Evolutionary conservation across 192 early-diverging fungal species (phyloP).

Genomic region (Funneliformis geosporum): DNA sequence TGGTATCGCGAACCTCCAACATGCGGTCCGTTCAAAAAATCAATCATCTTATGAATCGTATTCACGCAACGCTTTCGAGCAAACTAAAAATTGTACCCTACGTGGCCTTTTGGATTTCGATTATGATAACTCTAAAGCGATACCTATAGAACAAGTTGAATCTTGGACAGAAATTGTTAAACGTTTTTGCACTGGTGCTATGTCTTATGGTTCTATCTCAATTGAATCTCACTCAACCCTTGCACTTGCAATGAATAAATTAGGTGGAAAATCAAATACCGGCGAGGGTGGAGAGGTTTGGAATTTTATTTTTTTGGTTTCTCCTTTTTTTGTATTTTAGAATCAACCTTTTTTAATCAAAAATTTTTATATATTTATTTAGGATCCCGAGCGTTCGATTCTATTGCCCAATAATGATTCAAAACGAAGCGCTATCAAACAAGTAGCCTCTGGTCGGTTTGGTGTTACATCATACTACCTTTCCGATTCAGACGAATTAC

Average conservation of each 20-base stretch:
- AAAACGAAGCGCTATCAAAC: conserved; percentile 95
- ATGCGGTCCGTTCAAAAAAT: conserved; percentile 94
- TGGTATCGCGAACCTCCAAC: conserved; percentile 87
- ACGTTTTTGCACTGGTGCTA: conserved; percentile 97
- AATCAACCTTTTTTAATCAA: not conserved
- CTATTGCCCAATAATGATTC: conserved; percentile 72
- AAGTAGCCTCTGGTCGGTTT: conserved; percentile 97
- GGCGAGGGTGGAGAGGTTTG: conserved; percentile 91
- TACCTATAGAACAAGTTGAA: conserved; percentile 95
- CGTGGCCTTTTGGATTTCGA: conserved; percentile 93
- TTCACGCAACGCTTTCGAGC: conserved; percentile 72
- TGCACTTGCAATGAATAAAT: conserved; percentile 91
- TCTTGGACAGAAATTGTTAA: conserved; percentile 95
- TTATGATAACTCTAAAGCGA: conserved; percentile 64
- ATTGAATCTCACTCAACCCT: conserved; percentile 90
- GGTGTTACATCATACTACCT: conserved; percentile 96
- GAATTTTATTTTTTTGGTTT: not conserved
- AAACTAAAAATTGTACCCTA: conserved; percentile 89
- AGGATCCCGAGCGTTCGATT: conserved; percentile 79
- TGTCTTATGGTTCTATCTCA: conserved; percentile 98
- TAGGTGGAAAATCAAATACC: conserved; percentile 98
- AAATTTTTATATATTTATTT: not conserved
- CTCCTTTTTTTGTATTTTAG: no score
- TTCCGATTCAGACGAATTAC: conserved; percentile 93
- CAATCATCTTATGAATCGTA: conserved; percentile 83